Conservation (phyloP, 2,329 filamentous ascomycete species). For the Trichophyton simii region DNA sequence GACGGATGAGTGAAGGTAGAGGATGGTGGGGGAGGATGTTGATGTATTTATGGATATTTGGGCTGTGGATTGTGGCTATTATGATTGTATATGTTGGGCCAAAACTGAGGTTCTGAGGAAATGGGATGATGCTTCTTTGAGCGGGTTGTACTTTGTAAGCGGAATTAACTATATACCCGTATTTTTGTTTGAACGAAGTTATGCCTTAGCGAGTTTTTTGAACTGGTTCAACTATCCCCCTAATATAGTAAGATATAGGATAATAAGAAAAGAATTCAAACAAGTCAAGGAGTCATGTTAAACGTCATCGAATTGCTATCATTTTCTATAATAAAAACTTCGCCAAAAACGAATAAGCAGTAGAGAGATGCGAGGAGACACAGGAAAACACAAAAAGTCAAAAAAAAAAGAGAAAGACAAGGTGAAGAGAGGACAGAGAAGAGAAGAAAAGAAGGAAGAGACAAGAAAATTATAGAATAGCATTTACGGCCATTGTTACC, state of each 20-base stretch:
- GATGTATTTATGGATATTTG: slow-evolving; percentile 73
- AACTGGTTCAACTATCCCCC: too few species aligned
- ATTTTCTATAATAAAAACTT: slow-evolving; percentile 11
- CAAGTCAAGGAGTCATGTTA: neutral
- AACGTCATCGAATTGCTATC: slow-evolving; percentile 5
- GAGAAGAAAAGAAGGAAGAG: slow-evolving; percentile 13
- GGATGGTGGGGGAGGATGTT: slow-evolving; percentile 77
- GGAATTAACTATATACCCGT: neutral
- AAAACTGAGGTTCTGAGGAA: slow-evolving; percentile 64
- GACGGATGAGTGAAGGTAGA: slow-evolving; percentile 72
- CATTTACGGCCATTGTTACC: slow-evolving; percentile 5
- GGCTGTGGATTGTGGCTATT: slow-evolving; percentile 63
- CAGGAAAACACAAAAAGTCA: neutral
- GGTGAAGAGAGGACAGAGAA: slow-evolving; percentile 6
- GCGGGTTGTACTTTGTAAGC: neutral
- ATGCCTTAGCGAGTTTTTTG: too few species aligned
- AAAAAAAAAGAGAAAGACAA: slow-evolving; percentile 5
- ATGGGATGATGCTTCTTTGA: neutral
- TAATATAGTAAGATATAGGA: neutral
- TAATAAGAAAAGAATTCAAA: too few species aligned
- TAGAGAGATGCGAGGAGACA: slow-evolving; percentile 2
- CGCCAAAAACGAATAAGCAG: slow-evolving; percentile 5
- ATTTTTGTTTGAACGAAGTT: too few species aligned
- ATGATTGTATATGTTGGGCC: slow-evolving; percentile 75
- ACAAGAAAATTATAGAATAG: slow-evolving; percentile 17